These are phyloP conservation scores for Penicillium sp. DNA, from an alignment of 2,329 filamentous ascomycete genomes.

Conservation along the genomic window DNA sequence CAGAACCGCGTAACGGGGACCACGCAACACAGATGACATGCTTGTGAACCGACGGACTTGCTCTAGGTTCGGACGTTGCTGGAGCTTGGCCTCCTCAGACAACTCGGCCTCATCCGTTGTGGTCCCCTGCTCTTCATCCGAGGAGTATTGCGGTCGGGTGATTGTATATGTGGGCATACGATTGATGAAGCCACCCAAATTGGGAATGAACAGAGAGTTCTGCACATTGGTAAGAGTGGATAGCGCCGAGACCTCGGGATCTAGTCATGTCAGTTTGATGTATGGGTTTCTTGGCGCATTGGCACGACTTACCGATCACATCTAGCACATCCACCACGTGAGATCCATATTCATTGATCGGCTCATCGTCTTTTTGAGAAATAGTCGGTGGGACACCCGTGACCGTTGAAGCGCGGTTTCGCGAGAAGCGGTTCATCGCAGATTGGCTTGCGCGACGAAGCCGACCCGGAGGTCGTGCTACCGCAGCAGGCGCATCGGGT, in stretches of 20 bases:
- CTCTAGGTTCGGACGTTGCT: constrained; percentile 28
- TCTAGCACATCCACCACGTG: constrained; percentile 69
- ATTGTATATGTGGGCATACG: constrained; percentile 77
- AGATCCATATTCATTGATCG: constrained; percentile 57
- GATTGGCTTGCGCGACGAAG: constrained; percentile 38
- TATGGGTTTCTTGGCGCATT: not conserved
- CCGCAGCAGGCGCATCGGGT: constrained; percentile 14
- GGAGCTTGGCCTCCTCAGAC: constrained; percentile 27
- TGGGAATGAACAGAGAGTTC: constrained; percentile 83
- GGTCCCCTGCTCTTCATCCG: constrained; percentile 30
- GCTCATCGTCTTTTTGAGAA: constrained; percentile 3
- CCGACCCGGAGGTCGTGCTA: constrained; percentile 18
- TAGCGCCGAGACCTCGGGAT: constrained; percentile 79
- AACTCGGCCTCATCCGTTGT: constrained; percentile 30
- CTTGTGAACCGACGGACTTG: constrained; percentile 51
- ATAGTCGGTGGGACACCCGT: constrained; percentile 22
- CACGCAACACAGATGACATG: constrained; percentile 68
- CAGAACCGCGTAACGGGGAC: constrained; percentile 75
- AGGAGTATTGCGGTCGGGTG: constrained; percentile 52
- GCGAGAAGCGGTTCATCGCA: constrained; percentile 32
- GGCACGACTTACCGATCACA: constrained; percentile 61
- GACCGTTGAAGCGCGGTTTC: constrained; percentile 37
- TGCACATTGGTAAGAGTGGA: constrained; percentile 87
- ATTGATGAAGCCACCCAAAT: constrained; percentile 75
- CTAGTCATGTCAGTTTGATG: constrained; percentile 48